Evolutionary conservation across 768 basidiomycete genomes (phyloP).

Genomic region (Termitomyces sp.): DNA sequence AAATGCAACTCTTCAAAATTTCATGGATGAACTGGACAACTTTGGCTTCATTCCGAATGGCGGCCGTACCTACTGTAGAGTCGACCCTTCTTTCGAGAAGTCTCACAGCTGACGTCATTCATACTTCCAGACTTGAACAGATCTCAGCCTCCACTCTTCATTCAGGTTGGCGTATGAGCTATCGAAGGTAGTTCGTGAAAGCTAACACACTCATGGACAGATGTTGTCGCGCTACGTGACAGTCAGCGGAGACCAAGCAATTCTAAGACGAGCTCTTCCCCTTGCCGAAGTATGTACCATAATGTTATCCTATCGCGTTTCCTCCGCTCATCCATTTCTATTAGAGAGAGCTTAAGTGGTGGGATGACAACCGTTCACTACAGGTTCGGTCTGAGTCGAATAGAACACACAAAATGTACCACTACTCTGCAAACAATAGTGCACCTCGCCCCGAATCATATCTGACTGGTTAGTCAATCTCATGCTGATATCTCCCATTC

Average conservation of each 20-base stretch:
- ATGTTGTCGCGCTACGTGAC: slow-evolving; percentile 82
- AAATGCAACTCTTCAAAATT: slow-evolving; percentile 81
- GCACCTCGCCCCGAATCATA: slow-evolving; percentile 91
- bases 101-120: slow-evolving; percentile 31
- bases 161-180: slow-evolving; percentile 42
- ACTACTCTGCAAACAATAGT: slow-evolving; percentile 72
- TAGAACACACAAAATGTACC: slow-evolving; percentile 58
- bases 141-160: slow-evolving; percentile 89
- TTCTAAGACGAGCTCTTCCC: slow-evolving; percentile 77
- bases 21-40: slow-evolving; percentile 85
- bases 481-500: slow-evolving; percentile 7
- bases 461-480: slow-evolving; percentile 39
- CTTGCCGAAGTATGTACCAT: slow-evolving; percentile 57
- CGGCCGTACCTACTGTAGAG: slow-evolving; percentile 81
- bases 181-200: background rate
- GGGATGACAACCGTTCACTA: slow-evolving; percentile 67
- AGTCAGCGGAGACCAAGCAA: slow-evolving; percentile 63
- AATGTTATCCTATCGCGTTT: background rate
- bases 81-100: background rate
- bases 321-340: background rate
- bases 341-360: slow-evolving; percentile 81
- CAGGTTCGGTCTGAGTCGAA: slow-evolving; percentile 66
- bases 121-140: slow-evolving; percentile 62
- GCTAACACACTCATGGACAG: slow-evolving; percentile 29
- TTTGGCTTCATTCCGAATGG: slow-evolving; percentile 96